Evolutionary conservation across 352 stramenopile genomes (phyloP).

Genomic region (Phytopythium helicoides): DNA sequence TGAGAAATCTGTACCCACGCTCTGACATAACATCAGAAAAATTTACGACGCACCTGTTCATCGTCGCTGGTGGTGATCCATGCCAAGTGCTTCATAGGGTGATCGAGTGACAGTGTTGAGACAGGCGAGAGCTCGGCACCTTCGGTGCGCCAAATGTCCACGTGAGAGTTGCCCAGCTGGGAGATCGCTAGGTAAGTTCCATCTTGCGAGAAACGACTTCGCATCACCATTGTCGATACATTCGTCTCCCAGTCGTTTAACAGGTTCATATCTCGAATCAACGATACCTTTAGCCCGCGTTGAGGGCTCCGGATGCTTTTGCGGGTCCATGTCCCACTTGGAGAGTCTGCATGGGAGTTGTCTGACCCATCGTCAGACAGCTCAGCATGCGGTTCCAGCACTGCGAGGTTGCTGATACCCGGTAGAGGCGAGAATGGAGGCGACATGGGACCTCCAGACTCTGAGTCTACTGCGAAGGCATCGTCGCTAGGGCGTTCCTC

Average conservation of each 20-base stretch:
- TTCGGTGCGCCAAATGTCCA: slow-evolving; percentile 48
- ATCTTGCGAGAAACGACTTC: slow-evolving; percentile 32
- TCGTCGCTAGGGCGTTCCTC: slow-evolving; percentile 4
- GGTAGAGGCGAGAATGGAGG: slow-evolving; percentile 26
- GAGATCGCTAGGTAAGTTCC: slow-evolving; percentile 35
- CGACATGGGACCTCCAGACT: slow-evolving; percentile 4
- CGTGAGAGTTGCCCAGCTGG: slow-evolving; percentile 30
- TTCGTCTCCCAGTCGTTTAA: slow-evolving; percentile 33
- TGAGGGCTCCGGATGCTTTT: too few relatives aligned
- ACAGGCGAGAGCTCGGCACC: slow-evolving; percentile 14
- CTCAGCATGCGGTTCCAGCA: slow-evolving; percentile 5
- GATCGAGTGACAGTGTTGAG: slow-evolving; percentile 28
- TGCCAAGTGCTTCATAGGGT: slow-evolving; percentile 30
- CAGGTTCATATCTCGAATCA: slow-evolving; percentile 40
- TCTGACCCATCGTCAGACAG: not conserved
- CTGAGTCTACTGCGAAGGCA: slow-evolving; percentile 3
- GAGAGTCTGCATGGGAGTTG: not conserved
- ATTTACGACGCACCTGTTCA: not conserved
- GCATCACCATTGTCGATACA: slow-evolving; percentile 26
- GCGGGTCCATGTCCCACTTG: not conserved
- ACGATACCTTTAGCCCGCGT: slow-evolving; percentile 10
- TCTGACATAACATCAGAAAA: too few relatives aligned
- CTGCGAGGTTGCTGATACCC: not conserved
- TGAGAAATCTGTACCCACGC: not conserved
- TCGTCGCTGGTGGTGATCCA: slow-evolving; percentile 24